Evolutionary conservation across 2,329 filamentous ascomycete genomes (phyloP).

Genomic region (Nigrograna mackinnonii): DNA sequence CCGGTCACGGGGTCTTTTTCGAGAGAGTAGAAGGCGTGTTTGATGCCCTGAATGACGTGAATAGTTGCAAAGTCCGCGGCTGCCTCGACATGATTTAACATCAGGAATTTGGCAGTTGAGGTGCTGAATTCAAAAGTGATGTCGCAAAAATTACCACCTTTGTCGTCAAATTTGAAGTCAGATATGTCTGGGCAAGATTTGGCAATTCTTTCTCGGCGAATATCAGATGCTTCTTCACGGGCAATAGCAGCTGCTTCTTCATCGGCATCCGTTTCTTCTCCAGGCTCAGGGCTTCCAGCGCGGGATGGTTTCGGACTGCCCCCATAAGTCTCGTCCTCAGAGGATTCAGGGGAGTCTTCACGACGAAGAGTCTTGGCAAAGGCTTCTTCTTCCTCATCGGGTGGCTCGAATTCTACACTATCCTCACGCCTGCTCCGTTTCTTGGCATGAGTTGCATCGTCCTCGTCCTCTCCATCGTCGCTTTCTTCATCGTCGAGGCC

Average conservation of each 20-base stretch:
- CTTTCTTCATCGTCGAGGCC: conserved; percentile 75
- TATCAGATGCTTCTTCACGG: conserved; percentile 32
- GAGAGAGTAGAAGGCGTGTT: conserved; percentile 68
- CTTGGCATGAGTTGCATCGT: conserved; percentile 68
- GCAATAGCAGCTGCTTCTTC: conserved; percentile 18
- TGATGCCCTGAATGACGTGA: conserved; percentile 81
- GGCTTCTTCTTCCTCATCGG: conserved; percentile 87
- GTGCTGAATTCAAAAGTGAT: conserved; percentile 83
- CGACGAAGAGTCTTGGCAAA: conserved; percentile 67
- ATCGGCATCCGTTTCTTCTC: conserved; percentile 36
- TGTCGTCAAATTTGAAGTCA: conserved; percentile 79
- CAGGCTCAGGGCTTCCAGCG: conserved; percentile 33
- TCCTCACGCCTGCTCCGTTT: conserved; percentile 76
- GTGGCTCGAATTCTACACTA: conserved; percentile 85
- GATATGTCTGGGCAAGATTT: conserved; percentile 63
- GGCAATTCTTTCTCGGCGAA: conserved; percentile 46
- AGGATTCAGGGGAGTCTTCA: conserved; percentile 61
- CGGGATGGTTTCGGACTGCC: conserved; percentile 47
- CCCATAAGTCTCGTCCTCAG: conserved; percentile 59
- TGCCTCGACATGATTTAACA: conserved; percentile 86
- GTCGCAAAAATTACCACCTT: conserved; percentile 72
- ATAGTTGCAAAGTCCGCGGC: conserved; percentile 79
- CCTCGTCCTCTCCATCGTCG: conserved; percentile 61
- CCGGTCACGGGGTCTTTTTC: conserved; percentile 56
- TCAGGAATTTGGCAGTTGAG: conserved; percentile 83